Evolutionary conservation across 192 early-diverging fungal species (phyloP), one percentile per base, ranked within the genome.

Genomic region (Coemansia erecta): DNA sequence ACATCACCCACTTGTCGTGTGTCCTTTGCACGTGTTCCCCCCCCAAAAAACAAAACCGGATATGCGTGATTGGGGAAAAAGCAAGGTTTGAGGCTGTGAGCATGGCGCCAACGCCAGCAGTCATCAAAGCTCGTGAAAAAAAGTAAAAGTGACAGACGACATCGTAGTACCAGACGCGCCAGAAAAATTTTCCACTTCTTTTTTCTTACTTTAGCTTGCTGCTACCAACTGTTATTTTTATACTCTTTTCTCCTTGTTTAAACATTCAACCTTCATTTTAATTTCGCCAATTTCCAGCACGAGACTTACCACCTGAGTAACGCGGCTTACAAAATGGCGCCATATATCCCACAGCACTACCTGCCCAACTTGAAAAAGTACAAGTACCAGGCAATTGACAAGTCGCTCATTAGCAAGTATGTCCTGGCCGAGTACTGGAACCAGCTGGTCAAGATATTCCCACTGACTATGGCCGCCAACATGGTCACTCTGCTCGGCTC

Each of bases 401-500:
- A 92, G 73, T 92, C 88, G 18, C 66, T 88, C 2, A 65, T 87
- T 10, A 85, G 86, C 52, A 82, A 82, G 68, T 92, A 88, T 68
- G 77, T 89, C 41, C 81, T 96, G 46, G 85, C 84, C 15, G 87
- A 87, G 71, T 94, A 94, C 79, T 96, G 94, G 94, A 89, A 84
- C 70, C 81, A 85, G 73, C 80, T 90, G 53, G 87, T 96, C 19
- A 83, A 87, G 67, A 80, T 92, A 61, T 92, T 96, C 66, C 94
- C 94, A 12, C 37, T 89, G 53, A 86, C 89, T 70, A 88, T 96
- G 82, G 94, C 94, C 6, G 76, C 94, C 26, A 97, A 97, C 72
- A 81, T 92, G 58, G 92, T 97, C 58, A 97, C 94, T 5, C 83
- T 95, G 41, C 79, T 89, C 33, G 94, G 94, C 21, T 85, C 95